Evolutionary conservation across 345 rosid species (phyloP).

Genomic region (Linum usitatissimum): DNA sequence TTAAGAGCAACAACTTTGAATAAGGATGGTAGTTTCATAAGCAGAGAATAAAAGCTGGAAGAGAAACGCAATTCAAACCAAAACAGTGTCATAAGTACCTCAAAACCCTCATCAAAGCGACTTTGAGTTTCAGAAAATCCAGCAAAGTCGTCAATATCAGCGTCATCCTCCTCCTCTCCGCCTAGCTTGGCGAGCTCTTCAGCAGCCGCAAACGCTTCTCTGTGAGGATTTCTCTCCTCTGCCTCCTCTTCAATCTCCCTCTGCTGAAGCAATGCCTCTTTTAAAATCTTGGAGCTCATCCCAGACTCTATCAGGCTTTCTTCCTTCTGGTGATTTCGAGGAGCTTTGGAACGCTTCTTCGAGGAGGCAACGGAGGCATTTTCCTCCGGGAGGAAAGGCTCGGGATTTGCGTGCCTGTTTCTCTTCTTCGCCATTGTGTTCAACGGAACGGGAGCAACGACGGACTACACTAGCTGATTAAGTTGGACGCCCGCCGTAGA

Average conservation of each 20-base stretch:
- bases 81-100: not conserved
- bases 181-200: constrained; percentile 8
- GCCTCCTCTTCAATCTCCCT: constrained; percentile 67
- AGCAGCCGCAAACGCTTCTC: constrained; percentile 16
- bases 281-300: constrained; percentile 73
- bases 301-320: constrained; percentile 52
- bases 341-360: constrained; percentile 51
- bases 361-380: constrained; percentile 30
- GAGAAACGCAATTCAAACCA: not conserved
- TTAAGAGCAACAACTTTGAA: too few species aligned
- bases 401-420: constrained; percentile 48
- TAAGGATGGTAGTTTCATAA: too few species aligned
- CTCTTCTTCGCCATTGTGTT: constrained; percentile 33
- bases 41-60: too few species aligned
- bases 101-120: not conserved
- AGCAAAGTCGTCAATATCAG: constrained; percentile 40
- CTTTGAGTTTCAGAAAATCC: not conserved
- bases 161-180: constrained; percentile 27
- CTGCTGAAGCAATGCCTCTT: constrained; percentile 73
- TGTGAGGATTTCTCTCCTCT: constrained; percentile 23
- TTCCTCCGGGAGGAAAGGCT: constrained; percentile 37
- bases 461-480: too few species aligned
- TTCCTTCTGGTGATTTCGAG: constrained; percentile 52
- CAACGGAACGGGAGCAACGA: not conserved
- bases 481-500: too few species aligned